Evolutionary conservation across 768 basidiomycete genomes (phyloP).

Genomic region (Lentinula raphanica): DNA sequence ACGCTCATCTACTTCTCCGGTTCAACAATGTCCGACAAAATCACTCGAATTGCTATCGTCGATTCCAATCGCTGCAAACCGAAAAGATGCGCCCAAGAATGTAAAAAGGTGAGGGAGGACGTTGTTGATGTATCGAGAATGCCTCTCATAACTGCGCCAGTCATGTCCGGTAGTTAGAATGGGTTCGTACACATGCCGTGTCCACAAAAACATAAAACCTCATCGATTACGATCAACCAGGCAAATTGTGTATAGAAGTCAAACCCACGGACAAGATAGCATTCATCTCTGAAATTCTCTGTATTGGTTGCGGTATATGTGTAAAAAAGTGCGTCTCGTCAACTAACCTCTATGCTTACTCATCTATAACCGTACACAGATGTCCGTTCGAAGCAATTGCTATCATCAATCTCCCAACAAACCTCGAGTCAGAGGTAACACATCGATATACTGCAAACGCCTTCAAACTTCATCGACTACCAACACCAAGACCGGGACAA

Average conservation of each 20-base stretch:
- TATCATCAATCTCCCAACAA: conserved; percentile 98
- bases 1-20: neutral
- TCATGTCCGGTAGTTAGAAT: conserved; percentile 97
- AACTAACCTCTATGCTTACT: too few species aligned
- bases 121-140: conserved; percentile 7
- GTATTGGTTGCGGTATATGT: conserved; percentile 99
- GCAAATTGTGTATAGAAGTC: conserved; percentile 98
- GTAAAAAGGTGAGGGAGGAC: conserved; percentile 71
- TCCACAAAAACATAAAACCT: neutral
- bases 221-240: conserved; percentile 29
- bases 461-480: conserved; percentile 97
- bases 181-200: conserved; percentile 49
- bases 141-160: conserved; percentile 26
- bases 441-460: conserved; percentile 98
- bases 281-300: conserved; percentile 97
- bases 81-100: conserved; percentile 95
- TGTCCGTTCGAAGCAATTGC: conserved; percentile 99
- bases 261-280: conserved; percentile 95
- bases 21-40: conserved; percentile 82
- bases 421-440: conserved; percentile 91
- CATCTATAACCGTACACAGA: conserved; percentile 34
- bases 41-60: conserved; percentile 96
- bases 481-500: conserved; percentile 95
- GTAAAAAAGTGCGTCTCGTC: conserved; percentile 82
- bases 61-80: conserved; percentile 93